Evolutionary conservation across 371 early-diverging fungal species (phyloP).

Genomic region (Mortierella sp.): DNA sequence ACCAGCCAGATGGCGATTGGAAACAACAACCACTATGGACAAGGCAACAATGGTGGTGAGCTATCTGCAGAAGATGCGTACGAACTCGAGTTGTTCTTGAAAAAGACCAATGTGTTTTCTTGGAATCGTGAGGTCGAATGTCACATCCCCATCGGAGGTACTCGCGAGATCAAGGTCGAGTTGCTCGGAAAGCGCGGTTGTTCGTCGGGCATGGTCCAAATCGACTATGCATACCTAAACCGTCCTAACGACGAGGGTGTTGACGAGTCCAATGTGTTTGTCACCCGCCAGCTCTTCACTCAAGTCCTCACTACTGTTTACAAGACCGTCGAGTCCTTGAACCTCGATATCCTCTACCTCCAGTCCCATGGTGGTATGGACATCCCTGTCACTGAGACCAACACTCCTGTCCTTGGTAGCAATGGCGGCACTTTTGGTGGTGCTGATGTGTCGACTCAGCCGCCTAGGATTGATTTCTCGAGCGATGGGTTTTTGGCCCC

Average conservation of each 20-base stretch:
- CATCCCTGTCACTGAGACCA: slow-evolving; percentile 41
- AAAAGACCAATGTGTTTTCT: slow-evolving; percentile 74
- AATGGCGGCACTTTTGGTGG: slow-evolving; percentile 18
- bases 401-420: slow-evolving; percentile 27
- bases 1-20: slow-evolving; percentile 52
- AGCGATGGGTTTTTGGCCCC: slow-evolving; percentile 54
- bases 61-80: slow-evolving; percentile 79
- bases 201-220: slow-evolving; percentile 78
- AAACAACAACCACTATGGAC: slow-evolving; percentile 55
- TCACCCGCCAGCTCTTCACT: slow-evolving; percentile 76
- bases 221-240: slow-evolving; percentile 80
- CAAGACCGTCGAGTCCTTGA: slow-evolving; percentile 72
- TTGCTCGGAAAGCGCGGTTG: slow-evolving; percentile 85
- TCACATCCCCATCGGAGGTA: slow-evolving; percentile 70
- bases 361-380: slow-evolving; percentile 60
- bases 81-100: slow-evolving; percentile 80
- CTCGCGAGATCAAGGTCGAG: slow-evolving; percentile 70
- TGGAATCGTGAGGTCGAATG: slow-evolving; percentile 65
- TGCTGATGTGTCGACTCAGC: slow-evolving; percentile 1
- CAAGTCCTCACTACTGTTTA: slow-evolving; percentile 83
- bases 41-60: slow-evolving; percentile 59
- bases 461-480: slow-evolving; percentile 49
- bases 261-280: slow-evolving; percentile 62
- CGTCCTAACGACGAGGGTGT: slow-evolving; percentile 34
- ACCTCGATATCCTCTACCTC: slow-evolving; percentile 76